Conservation (phyloP, 2,329 filamentous ascomycete genomes). For the Colletotrichum sojae region DNA sequence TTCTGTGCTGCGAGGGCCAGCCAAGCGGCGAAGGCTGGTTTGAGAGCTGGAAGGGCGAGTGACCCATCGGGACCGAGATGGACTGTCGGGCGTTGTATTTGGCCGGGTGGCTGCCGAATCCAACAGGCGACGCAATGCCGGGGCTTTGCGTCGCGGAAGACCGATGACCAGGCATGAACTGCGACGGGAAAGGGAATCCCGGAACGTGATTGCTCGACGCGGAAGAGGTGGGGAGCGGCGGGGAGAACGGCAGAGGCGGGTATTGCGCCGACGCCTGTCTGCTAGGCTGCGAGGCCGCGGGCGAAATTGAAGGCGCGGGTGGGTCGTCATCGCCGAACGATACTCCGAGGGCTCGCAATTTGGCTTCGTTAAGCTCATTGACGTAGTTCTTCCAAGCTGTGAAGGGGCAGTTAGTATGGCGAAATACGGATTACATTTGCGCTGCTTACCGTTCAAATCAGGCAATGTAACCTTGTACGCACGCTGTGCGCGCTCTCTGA, state of each 20-base stretch:
- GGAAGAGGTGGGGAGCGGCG: slow-evolving; percentile 84
- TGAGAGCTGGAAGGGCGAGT: slow-evolving; percentile 78
- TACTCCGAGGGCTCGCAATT: slow-evolving; percentile 91
- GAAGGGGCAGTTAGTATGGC: slow-evolving; percentile 40
- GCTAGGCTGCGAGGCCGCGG: slow-evolving; percentile 72
- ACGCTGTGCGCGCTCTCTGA: slow-evolving; percentile 66
- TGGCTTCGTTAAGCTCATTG: slow-evolving; percentile 87
- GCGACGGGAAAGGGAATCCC: slow-evolving; percentile 69
- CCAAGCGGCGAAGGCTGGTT: slow-evolving; percentile 72
- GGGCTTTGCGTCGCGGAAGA: slow-evolving; percentile 75
- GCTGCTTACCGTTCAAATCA: slow-evolving; percentile 71
- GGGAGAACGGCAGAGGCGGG: slow-evolving; percentile 84
- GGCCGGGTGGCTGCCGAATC: slow-evolving; percentile 71
- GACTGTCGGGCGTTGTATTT: slow-evolving; percentile 81
- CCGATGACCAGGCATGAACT: slow-evolving; percentile 73
- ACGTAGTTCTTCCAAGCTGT: slow-evolving; percentile 83
- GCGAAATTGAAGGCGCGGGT: slow-evolving; percentile 74
- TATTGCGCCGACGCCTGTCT: slow-evolving; percentile 81
- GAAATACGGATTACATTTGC: not conserved
- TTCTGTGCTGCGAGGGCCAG: slow-evolving; percentile 72
- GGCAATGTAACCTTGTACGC: slow-evolving; percentile 77
- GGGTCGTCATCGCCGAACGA: slow-evolving; percentile 83
- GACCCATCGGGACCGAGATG: slow-evolving; percentile 74
- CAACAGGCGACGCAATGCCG: slow-evolving; percentile 80
- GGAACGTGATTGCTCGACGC: slow-evolving; percentile 78